Conservation (phyloP, 257 asterid genomes). For the Solanum appendiculatum region DNA sequence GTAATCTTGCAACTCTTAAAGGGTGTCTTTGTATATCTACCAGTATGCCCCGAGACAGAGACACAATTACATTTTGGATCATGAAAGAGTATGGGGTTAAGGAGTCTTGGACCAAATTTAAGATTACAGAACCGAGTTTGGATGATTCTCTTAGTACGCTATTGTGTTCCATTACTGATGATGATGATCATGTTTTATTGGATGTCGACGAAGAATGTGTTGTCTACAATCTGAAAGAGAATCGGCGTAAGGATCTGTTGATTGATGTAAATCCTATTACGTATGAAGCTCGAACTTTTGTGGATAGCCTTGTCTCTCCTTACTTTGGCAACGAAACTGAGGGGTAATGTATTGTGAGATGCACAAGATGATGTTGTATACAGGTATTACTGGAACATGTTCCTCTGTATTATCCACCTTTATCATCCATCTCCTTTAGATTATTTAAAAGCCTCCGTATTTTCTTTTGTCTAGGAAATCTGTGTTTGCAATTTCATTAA, state of each 20-base stretch:
- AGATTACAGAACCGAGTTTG: not conserved
- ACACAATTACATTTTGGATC: too few relatives aligned
- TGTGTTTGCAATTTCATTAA: too few relatives aligned
- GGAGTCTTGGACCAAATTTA: too few relatives aligned
- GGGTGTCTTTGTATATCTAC: too few relatives aligned
- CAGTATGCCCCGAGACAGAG: too few relatives aligned
- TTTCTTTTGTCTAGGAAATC: not conserved
- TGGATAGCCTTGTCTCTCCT: slow-evolving; percentile 9
- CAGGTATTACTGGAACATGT: not conserved
- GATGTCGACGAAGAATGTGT: not conserved
- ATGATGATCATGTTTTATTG: not conserved
- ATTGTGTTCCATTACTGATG: not conserved
- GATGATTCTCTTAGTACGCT: not conserved
- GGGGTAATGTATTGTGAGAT: not conserved
- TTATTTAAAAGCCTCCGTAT: not conserved
- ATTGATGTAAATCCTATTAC: not conserved
- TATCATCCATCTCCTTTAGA: too few relatives aligned
- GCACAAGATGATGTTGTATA: not conserved
- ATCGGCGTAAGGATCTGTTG: not conserved
- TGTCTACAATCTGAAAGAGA: not conserved
- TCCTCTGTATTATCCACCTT: too few relatives aligned
- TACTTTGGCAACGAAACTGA: not conserved
- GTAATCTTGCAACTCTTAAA: too few relatives aligned
- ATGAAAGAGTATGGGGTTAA: too few relatives aligned
- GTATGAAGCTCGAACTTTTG: not conserved